These are phyloP conservation scores for Psilocybe sp. DNA, from an alignment of 768 basidiomycete species.

Conservation along the genomic window DNA sequence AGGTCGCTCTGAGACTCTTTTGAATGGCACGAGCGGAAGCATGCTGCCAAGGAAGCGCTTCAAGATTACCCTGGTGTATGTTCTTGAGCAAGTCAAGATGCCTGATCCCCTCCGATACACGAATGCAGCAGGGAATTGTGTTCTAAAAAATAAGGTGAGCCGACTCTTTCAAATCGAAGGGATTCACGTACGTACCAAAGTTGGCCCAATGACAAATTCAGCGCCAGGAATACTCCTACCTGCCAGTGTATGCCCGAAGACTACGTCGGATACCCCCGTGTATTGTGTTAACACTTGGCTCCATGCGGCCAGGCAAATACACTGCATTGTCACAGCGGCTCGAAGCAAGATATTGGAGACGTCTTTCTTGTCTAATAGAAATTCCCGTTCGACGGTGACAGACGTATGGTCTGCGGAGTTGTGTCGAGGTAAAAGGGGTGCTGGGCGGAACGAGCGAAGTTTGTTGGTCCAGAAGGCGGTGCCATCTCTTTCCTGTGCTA, in stretches of 20 bases:
- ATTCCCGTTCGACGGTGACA: constrained; percentile 10
- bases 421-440: constrained; percentile 10
- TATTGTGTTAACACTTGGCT: constrained; percentile 24
- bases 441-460: constrained; percentile 21
- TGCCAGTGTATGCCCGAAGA: constrained; percentile 46
- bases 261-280: constrained; percentile 33
- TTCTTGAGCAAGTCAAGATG: constrained; percentile 32
- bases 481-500: constrained; percentile 34
- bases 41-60: constrained; percentile 42
- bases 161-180: background rate
- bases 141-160: constrained; percentile 28
- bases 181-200: constrained; percentile 36
- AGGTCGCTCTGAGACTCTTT: constrained; percentile 22
- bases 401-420: background rate
- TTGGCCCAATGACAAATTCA: constrained; percentile 44
- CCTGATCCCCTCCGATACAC: constrained; percentile 16
- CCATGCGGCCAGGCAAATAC: constrained; percentile 30
- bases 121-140: constrained; percentile 42
- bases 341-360: constrained; percentile 16
- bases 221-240: constrained; percentile 38
- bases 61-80: constrained; percentile 36
- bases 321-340: constrained; percentile 30
- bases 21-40: constrained; percentile 43
- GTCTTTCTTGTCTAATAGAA: constrained; percentile 8
- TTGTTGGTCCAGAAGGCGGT: constrained; percentile 34